Percentiles rank a stretch among this genome's conserved stretches.
Evolutionary conservation across 2,329 filamentous ascomycete genomes (phyloP).

Genomic region (Ceratocystis huliohia): DNA sequence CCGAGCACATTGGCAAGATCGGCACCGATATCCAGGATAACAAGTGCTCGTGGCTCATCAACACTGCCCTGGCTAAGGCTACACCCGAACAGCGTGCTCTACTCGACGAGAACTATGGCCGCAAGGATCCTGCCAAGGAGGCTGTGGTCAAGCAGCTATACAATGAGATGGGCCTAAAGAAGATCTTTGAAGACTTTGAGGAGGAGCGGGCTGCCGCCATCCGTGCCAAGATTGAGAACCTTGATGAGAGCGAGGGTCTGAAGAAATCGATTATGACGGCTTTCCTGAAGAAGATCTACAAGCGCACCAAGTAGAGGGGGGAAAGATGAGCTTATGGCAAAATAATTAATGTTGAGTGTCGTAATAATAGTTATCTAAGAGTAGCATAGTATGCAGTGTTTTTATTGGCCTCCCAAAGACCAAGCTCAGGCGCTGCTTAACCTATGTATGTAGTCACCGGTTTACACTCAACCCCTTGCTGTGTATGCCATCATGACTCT

Average conservation of each 20-base stretch:
- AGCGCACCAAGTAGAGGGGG: conserved; percentile 69
- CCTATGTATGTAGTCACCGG: no score
- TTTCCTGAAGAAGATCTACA: conserved; percentile 95
- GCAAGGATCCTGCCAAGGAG: conserved; percentile 75
- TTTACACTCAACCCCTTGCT: no score
- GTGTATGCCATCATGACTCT: no score
- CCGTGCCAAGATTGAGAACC: conserved; percentile 55
- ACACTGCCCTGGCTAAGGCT: conserved; percentile 73
- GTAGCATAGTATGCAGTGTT: no score
- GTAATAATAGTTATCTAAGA: no score
- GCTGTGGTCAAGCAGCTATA: conserved; percentile 78
- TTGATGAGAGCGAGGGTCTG: conserved; percentile 78
- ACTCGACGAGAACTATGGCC: conserved; percentile 86
- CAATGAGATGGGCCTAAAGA: conserved; percentile 70
- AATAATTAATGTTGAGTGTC: no score
- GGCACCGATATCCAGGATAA: conserved; percentile 98
- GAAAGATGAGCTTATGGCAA: no score
- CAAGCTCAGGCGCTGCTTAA: no score
- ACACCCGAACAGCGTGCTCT: conserved; percentile 76
- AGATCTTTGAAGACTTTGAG: conserved; percentile 79
- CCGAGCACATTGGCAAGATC: conserved; percentile 91
- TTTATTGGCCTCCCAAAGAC: no score
- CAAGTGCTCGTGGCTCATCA: conserved; percentile 98
- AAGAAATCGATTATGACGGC: conserved; percentile 82
- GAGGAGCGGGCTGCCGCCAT: conserved; percentile 75